These are phyloP conservation scores for Solanum bulbocastanum DNA, from an alignment of 257 asterid species.

Conservation along the genomic window DNA sequence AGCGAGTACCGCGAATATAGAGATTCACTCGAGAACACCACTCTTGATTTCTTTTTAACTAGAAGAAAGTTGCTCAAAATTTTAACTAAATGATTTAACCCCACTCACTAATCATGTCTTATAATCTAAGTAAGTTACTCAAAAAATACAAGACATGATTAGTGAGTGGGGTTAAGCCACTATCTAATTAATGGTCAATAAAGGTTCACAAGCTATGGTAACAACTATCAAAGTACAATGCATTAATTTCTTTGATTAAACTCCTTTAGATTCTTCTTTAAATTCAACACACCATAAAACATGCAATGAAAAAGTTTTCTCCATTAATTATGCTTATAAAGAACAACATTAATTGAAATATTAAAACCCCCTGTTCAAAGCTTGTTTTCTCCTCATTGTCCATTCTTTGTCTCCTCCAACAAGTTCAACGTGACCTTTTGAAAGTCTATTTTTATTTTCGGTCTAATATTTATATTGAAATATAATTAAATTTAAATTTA, in stretches of 20 bases:
- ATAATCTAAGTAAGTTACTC: not conserved
- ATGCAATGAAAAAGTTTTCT: not conserved
- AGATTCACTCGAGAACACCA: not conserved
- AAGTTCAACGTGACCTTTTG: not conserved
- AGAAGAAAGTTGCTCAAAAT: not conserved
- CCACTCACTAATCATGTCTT: not conserved
- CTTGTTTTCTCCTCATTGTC: not conserved
- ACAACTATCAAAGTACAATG: not conserved
- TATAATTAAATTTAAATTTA: accelerated
- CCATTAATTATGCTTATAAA: not conserved
- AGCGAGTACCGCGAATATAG: not conserved
- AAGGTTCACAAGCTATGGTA: not conserved
- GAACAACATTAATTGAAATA: not conserved
- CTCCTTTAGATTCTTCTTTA: not conserved
- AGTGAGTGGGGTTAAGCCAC: not conserved
- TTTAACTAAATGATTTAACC: not conserved
- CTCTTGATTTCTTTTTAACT: not conserved
- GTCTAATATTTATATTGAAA: accelerated
- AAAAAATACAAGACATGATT: not conserved
- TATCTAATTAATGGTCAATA: not conserved
- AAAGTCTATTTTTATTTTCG: not conserved
- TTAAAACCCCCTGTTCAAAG: not conserved
- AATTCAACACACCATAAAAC: not conserved
- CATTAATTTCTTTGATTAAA: not conserved
- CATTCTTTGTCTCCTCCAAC: not conserved